Evolutionary conservation across 495 filamentous ascomycete genomes (phyloP).

Genomic region (Penicillium fimorum): DNA sequence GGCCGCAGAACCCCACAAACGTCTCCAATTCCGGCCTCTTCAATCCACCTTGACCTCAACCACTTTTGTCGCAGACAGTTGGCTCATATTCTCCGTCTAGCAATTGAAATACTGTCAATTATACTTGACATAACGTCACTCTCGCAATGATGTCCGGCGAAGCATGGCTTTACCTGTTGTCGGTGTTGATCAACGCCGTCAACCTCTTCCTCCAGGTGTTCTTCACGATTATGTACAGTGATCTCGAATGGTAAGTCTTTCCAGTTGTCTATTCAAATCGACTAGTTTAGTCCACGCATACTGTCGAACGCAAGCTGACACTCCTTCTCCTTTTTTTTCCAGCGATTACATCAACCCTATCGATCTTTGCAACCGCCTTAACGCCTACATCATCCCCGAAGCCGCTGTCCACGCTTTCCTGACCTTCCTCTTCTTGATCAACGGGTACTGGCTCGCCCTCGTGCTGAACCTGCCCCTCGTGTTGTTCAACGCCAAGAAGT

Average conservation of each 20-base stretch:
- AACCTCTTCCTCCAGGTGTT: conserved; percentile 99
- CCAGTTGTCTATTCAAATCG: neutral
- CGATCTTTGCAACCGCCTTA: conserved; percentile 99
- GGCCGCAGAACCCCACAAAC: conserved; percentile 26
- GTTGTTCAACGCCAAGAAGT: conserved; percentile 97
- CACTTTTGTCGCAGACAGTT: conserved; percentile 6
- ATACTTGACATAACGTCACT: conserved; percentile 10
- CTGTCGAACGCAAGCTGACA: conserved; percentile 21
- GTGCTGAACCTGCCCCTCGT: conserved; percentile 90
- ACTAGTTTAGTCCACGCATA: neutral
- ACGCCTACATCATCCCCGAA: conserved; percentile 99
- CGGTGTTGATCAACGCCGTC: conserved; percentile 99
- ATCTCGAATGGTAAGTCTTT: conserved; percentile 84
- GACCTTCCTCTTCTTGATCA: conserved; percentile 92
- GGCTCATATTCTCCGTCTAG: conserved; percentile 13
- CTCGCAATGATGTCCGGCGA: conserved; percentile 85
- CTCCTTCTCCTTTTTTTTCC: conserved; percentile 14
- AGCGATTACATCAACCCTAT: conserved; percentile 99
- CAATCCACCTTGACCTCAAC: conserved; percentile 15
- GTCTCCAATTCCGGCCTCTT: conserved; percentile 30
- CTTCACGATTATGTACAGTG: conserved; percentile 99
- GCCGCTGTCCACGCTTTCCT: conserved; percentile 95
- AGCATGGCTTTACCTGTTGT: conserved; percentile 98
- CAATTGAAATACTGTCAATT: conserved; percentile 10
- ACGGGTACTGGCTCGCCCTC: conserved; percentile 96